Evolutionary conservation across 306 rosid genomes (phyloP).

Genomic region (Aeschynomene evenia): DNA sequence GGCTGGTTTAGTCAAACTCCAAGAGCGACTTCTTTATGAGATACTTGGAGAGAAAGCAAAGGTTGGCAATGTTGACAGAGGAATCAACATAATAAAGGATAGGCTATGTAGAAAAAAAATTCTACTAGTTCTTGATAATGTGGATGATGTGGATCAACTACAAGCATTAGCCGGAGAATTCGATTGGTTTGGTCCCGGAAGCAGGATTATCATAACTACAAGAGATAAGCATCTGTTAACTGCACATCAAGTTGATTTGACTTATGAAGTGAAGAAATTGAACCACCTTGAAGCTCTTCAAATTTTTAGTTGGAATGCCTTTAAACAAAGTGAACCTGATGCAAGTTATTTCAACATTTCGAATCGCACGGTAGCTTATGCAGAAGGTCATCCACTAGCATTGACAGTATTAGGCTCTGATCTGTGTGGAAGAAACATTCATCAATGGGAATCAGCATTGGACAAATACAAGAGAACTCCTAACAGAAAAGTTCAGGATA

Average conservation of each 20-base stretch:
- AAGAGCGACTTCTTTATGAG: conserved; percentile 32
- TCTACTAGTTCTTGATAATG: conserved; percentile 33
- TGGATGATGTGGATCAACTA: conserved; percentile 33
- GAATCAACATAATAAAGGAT: conserved; percentile 31
- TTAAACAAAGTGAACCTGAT: conserved; percentile 30
- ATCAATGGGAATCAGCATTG: conserved; percentile 38
- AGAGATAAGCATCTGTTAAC: conserved; percentile 36
- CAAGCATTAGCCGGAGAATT: conserved; percentile 17
- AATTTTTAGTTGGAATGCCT: conserved; percentile 43
- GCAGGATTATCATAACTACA: conserved; percentile 29
- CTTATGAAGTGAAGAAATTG: conserved; percentile 33
- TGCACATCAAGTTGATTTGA: conserved; percentile 18
- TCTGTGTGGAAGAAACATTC: conserved; percentile 32
- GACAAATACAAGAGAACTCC: conserved; percentile 34
- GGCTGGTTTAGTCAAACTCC: conserved; percentile 31
- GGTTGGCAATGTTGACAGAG: conserved; percentile 26
- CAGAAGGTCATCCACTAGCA: conserved; percentile 40
- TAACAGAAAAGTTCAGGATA: conserved; percentile 31
- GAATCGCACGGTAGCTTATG: conserved; percentile 22
- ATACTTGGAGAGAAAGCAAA: conserved; percentile 33
- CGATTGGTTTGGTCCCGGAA: conserved; percentile 34
- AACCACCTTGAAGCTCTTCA: conserved; percentile 30
- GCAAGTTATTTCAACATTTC: conserved; percentile 12
- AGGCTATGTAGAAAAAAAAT: conserved; percentile 25
- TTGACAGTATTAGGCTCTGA: conserved; percentile 29